Conservation (phyloP, 371 early-diverging fungal genomes). For the Catenaria anguillulae region DNA sequence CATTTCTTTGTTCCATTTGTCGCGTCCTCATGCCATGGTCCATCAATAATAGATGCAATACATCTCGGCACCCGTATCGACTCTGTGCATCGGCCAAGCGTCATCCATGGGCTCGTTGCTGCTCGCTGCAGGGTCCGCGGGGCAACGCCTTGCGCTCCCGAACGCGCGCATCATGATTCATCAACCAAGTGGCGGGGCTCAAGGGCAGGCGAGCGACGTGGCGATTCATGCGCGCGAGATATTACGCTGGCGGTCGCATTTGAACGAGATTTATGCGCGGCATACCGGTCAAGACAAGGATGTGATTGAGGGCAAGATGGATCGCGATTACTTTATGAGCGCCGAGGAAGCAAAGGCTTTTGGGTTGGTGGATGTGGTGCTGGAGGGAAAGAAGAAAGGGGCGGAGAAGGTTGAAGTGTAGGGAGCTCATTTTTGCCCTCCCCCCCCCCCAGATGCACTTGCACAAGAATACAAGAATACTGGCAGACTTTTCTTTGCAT, state of each 20-base stretch:
- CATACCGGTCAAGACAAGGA: constrained; percentile 74
- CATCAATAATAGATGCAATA: constrained; percentile 49
- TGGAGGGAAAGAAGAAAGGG: too few relatives aligned
- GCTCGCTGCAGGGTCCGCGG: constrained; percentile 75
- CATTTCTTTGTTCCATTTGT: neutral
- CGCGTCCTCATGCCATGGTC: too few relatives aligned
- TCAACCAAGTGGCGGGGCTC: constrained; percentile 92
- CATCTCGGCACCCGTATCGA: constrained; percentile 80
- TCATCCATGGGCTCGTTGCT: constrained; percentile 95
- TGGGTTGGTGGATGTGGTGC: constrained; percentile 78
- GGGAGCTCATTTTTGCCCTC: too few relatives aligned
- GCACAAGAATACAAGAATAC: too few relatives aligned
- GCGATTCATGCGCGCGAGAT: constrained; percentile 95
- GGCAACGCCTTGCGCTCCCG: constrained; percentile 74
- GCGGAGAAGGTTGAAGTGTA: too few relatives aligned
- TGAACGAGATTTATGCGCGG: constrained; percentile 72
- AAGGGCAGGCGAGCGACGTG: constrained; percentile 92
- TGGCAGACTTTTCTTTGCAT: too few relatives aligned
- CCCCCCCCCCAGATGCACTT: too few relatives aligned
- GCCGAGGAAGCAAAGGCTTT: constrained; percentile 80
- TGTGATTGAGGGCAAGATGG: constrained; percentile 45
- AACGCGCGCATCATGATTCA: constrained; percentile 93
- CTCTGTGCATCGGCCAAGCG: constrained; percentile 91
- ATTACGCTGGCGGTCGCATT: constrained; percentile 62
- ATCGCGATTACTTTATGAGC: constrained; percentile 89